Evolutionary conservation across 441 rosid genomes (phyloP).

Genomic region (Francoa sonchifolia): DNA sequence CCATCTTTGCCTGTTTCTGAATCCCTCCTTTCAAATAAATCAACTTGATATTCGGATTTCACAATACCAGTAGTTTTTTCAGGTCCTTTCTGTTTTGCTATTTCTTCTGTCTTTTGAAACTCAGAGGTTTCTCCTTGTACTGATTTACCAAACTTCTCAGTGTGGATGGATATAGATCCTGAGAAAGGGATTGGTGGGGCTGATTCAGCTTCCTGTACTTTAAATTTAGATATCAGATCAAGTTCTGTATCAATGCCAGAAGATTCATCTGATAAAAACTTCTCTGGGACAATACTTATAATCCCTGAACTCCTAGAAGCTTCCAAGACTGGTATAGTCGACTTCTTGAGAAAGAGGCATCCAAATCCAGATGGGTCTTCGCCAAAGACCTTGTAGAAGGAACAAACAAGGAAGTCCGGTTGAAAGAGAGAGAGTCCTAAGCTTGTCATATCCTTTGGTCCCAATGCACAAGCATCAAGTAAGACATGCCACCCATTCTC

Average conservation of each 20-base stretch:
- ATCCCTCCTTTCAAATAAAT: conserved; percentile 4
- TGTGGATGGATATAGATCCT: conserved; percentile 21
- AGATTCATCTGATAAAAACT: conserved; percentile 26
- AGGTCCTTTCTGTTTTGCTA: conserved; percentile 12
- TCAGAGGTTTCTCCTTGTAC: conserved; percentile 22
- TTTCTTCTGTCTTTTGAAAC: conserved; percentile 8
- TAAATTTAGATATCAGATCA: conserved; percentile 9
- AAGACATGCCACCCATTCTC: conserved; percentile 85
- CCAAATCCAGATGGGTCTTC: conserved; percentile 90
- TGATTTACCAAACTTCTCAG: conserved; percentile 8
- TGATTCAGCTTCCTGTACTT: conserved; percentile 15
- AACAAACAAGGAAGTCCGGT: conserved; percentile 75
- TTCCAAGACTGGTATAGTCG: conserved; percentile 40
- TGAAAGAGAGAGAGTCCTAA: conserved; percentile 68
- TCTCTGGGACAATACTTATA: conserved; percentile 49
- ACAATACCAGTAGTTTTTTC: conserved; percentile 18
- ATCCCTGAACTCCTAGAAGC: conserved; percentile 46
- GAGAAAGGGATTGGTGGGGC: conserved; percentile 30
- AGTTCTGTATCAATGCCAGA: conserved; percentile 24
- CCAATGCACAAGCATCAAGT: conserved; percentile 82
- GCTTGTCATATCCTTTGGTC: conserved; percentile 89
- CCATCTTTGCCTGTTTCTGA: neutral
- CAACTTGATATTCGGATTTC: conserved; percentile 15
- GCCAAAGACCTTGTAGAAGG: conserved; percentile 83
- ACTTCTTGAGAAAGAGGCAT: conserved; percentile 79